Evolutionary conservation across 1,284 basidiomycete genomes (phyloP).

Genomic region (Boletus smithii): DNA sequence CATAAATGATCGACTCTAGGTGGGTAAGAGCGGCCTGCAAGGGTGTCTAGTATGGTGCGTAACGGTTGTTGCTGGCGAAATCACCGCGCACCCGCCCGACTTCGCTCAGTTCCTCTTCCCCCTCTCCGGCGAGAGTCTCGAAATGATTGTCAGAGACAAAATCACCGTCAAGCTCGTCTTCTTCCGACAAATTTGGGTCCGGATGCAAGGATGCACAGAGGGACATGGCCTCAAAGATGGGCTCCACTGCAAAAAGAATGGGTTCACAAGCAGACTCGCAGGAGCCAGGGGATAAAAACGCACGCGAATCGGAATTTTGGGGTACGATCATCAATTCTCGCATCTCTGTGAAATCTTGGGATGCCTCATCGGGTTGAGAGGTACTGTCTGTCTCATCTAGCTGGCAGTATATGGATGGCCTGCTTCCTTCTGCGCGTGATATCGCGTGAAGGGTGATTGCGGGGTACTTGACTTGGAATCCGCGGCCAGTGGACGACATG

Average conservation of each 20-base stretch:
- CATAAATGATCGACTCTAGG: conserved; percentile 71
- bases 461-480: conserved; percentile 81
- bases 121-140: conserved; percentile 59
- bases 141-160: conserved; percentile 56
- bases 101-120: conserved; percentile 70
- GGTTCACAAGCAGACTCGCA: conserved; percentile 9
- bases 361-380: conserved; percentile 28
- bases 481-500: conserved; percentile 62
- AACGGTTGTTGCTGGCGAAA: conserved; percentile 79
- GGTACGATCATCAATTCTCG: conserved; percentile 77
- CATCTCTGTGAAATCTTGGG: conserved; percentile 50
- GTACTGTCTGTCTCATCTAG: conserved; percentile 59
- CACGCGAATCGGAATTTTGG: conserved; percentile 54
- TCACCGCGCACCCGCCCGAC: conserved; percentile 93
- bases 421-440: conserved; percentile 55
- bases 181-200: conserved; percentile 57
- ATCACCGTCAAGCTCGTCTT: conserved; percentile 58
- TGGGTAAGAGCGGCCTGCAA: conserved; percentile 68
- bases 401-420: conserved; percentile 85
- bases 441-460: conserved; percentile 86
- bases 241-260: conserved; percentile 57
- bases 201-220: conserved; percentile 89
- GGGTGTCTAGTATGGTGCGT: conserved; percentile 76
- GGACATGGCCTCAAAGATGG: conserved; percentile 86
- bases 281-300: conserved; percentile 29